phyloP scores from a whole-genome alignment of 495 filamentous ascomycete species.

The Bacidia gigantensis region DNA sequence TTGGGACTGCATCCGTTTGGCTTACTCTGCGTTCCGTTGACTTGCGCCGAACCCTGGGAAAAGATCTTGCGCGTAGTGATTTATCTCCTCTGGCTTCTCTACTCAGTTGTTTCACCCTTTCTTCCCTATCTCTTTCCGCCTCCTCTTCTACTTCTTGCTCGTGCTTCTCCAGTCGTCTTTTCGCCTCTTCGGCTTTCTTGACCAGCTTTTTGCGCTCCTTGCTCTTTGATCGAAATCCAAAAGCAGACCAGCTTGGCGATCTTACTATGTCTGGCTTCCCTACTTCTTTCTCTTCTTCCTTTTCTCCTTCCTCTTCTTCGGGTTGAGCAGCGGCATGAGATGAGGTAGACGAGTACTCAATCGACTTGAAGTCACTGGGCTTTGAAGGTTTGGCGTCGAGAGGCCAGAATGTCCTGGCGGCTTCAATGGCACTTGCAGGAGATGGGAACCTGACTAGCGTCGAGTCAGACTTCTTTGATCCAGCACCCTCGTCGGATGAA shows the following conservation, averaged over 20 bases:
- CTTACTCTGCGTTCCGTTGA: slow-evolving; percentile 6
- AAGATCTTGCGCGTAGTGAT: slow-evolving; percentile 2
- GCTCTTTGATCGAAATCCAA: not conserved
- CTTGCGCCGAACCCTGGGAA: slow-evolving; percentile 7
- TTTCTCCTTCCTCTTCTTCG: not conserved
- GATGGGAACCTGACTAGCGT: slow-evolving; percentile 15
- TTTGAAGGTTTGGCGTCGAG: not conserved
- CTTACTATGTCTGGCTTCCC: slow-evolving; percentile 2
- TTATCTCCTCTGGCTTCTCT: slow-evolving; percentile 3
- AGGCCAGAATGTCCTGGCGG: not conserved
- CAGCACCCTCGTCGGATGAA: slow-evolving; percentile 11
- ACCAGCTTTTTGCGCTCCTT: slow-evolving; percentile 12
- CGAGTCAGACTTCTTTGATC: not conserved
- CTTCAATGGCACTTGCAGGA: slow-evolving; percentile 12
- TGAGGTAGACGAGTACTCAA: not conserved
- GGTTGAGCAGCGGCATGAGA: not conserved
- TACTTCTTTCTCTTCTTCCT: no score
- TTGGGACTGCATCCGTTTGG: slow-evolving; percentile 6
- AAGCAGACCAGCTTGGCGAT: slow-evolving; percentile 13
- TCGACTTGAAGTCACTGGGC: not conserved
- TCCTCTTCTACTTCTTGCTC: slow-evolving; percentile 9
- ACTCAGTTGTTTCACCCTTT: slow-evolving; percentile 6
- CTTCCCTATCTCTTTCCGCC: slow-evolving; percentile 10
- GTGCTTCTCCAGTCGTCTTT: slow-evolving; percentile 1
- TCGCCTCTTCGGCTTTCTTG: slow-evolving; percentile 4